Base-by-base conservation (phyloP, 768 basidiomycete genomes). In the Trametes punicea region DNA sequence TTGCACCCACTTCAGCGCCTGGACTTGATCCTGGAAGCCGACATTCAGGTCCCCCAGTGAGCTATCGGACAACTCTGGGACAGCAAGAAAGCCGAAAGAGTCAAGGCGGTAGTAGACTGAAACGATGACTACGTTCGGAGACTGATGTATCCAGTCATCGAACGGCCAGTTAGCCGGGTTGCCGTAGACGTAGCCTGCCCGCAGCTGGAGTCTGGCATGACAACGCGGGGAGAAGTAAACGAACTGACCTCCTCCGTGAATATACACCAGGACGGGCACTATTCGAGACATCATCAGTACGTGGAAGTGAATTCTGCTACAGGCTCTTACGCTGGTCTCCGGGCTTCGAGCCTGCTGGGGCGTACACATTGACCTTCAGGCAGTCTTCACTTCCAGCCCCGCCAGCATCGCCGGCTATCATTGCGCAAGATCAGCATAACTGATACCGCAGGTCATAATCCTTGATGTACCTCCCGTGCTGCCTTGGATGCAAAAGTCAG, bases 361-460 rank as follows among this genome's bases (percentile, higher is more conserved):
- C 69, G 54, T 85, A 86, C 11, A 87, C 74, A 64, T 87, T 84
- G n/a, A 85, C 70, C 45, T 85, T 85, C 30, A 87, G 67, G 59
- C 83, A 87, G 59, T 86, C 84, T 68, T 87, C 84, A 39, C 78
- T 80, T 10, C 85, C 84, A 11, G 82, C 81, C 26, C 84, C 83
- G 45, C 84, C 83, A 21, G 78, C 75, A 62, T 83, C 83, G 8
- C 79, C 80, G 18, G 42, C 80, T 83, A 36, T 6, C 44, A 30
- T 20, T 3, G 10, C 9, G 26, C 15, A 6, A 6, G 6, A 10
- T 38, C 5, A 38, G 36, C 10, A 10, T 38, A 10, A n/a, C n/a
- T n/a, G n/a, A n/a, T n/a, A n/a, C n/a, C n/a, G n/a, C n/a, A n/a
- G n/a, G n/a, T n/a, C n/a, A n/a, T n/a, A n/a, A n/a, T n/a, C n/a